These are phyloP conservation scores for Gastrolobium bilobum DNA, from an alignment of 306 rosid genomes.

Conservation along the genomic window DNA sequence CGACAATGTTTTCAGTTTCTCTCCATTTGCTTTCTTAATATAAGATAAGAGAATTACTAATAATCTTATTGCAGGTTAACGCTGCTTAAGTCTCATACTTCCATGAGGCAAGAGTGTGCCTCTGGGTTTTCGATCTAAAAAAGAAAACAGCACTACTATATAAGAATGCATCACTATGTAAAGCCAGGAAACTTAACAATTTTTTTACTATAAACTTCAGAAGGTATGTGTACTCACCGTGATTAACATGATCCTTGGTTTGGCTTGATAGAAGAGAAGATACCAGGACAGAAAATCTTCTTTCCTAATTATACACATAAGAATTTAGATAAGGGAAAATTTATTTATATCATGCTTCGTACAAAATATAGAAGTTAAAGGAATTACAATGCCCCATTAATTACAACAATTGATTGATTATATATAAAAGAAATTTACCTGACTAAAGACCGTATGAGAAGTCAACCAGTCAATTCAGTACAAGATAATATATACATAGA, in stretches of 20 bases:
- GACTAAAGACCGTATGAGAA: constrained; percentile 12
- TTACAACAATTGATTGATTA: constrained; percentile 6
- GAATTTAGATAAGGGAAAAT: constrained; percentile 37
- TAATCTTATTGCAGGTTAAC: background rate
- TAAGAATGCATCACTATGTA: constrained; percentile 24
- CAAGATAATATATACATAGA: background rate
- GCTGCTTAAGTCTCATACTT: constrained; percentile 28
- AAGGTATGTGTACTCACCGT: constrained; percentile 69
- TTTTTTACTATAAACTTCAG: constrained; percentile 12
- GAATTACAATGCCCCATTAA: background rate
- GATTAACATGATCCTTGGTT: constrained; percentile 91
- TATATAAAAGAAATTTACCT: background rate
- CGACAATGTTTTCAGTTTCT: constrained; percentile 27
- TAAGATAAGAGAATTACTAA: constrained; percentile 9
- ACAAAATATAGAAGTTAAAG: constrained; percentile 23
- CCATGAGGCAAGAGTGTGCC: constrained; percentile 7
- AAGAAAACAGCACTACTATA: background rate
- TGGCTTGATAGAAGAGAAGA: constrained; percentile 97
- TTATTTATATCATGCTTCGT: constrained; percentile 31
- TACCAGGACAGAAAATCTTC: constrained; percentile 94
- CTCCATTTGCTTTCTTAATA: constrained; percentile 20
- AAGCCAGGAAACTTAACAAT: constrained; percentile 15
- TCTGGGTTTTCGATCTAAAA: background rate
- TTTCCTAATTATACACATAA: constrained; percentile 63
- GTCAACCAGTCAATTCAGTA: constrained; percentile 30